Percentiles rank a stretch among this genome's conserved stretches.
phyloP scores from a whole-genome alignment of 306 rosid species.

The Citrullus mucosospermus region DNA sequence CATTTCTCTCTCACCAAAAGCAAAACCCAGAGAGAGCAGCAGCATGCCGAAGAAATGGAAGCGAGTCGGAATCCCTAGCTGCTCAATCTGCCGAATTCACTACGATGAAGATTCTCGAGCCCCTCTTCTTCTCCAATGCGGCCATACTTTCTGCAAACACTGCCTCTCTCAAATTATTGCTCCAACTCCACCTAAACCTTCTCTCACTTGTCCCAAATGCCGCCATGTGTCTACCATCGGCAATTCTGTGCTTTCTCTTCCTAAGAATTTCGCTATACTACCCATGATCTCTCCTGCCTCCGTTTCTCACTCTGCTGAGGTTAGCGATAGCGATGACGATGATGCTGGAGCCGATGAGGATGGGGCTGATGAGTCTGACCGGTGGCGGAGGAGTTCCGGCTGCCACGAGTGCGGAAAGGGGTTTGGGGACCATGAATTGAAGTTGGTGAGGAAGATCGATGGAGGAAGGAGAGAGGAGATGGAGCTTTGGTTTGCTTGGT shows the following conservation, averaged over 20 bases:
- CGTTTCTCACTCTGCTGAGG: slow-evolving; percentile 6
- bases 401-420: not conserved
- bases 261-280: slow-evolving; percentile 85
- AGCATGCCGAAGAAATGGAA: slow-evolving; percentile 31
- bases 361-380: slow-evolving; percentile 22
- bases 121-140: slow-evolving; percentile 95
- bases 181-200: slow-evolving; percentile 39
- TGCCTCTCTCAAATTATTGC: slow-evolving; percentile 80
- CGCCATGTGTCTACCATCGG: slow-evolving; percentile 91
- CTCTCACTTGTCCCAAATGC: slow-evolving; percentile 72
- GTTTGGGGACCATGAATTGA: slow-evolving; percentile 56
- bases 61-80: slow-evolving; percentile 53
- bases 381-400: slow-evolving; percentile 21
- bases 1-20: not conserved
- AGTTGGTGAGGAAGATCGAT: slow-evolving; percentile 58
- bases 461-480: slow-evolving; percentile 63
- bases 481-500: slow-evolving; percentile 76
- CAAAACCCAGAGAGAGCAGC: not conserved
- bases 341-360: slow-evolving; percentile 23
- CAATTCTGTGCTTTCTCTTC: slow-evolving; percentile 73
- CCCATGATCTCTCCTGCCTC: slow-evolving; percentile 56
- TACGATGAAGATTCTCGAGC: slow-evolving; percentile 90
- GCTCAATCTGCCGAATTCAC: slow-evolving; percentile 88
- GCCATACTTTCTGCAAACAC: slow-evolving; percentile 90
- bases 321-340: slow-evolving; percentile 26